Evolutionary conservation across 129 eudicot genomes (phyloP), one percentile per base, ranked within the genome.

Genomic region (Chrysanthemum seticuspe): DNA sequence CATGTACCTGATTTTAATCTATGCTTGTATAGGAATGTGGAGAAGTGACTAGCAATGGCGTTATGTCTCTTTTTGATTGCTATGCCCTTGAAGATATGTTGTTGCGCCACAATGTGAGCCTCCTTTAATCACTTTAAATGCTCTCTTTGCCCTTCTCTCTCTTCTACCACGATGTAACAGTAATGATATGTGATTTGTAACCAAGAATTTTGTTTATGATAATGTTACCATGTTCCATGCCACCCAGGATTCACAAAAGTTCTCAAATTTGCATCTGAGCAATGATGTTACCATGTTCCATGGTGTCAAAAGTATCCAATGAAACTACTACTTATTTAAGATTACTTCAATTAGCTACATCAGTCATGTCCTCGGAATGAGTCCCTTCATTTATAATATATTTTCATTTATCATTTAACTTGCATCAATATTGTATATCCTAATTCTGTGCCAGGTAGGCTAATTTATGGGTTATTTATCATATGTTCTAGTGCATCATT

Each of bases 101-200:
- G 66, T 75, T 92, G 69, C 90, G 92, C 76, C 98, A 92, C 75
- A 89, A 79, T 61, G 98, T 87, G 78, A 85, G 94, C 76, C 63
- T 62, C 68, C 25, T 72, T 2, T 47, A 55, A 65, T 31, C 45
- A 15, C 60, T 60, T 58, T 40, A 40, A 40, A 40, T 40, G 47
- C 8, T 54, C 63, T 21, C 73, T 68, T 45, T 70, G 15, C 47
- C 18, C 65, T 18, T 54, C 52, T 25, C 13, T 27, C 67, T 52
- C 3, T n/a, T 65, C 53, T 60, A 47, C 13, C 57, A 50, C 23
- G 14, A 14, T 56, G 21, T 14, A 56, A 19, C 10, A 19, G 34
- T 58, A 58, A 58, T 10, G 1, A 12, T 58, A 19, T 58, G 21
- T 58, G 7, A 15, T 19, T 19, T 58, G 63, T 19, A 58, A 19